Evolutionary conservation across 1,284 basidiomycete genomes (phyloP).

Genomic region (Agaricales sp.): DNA sequence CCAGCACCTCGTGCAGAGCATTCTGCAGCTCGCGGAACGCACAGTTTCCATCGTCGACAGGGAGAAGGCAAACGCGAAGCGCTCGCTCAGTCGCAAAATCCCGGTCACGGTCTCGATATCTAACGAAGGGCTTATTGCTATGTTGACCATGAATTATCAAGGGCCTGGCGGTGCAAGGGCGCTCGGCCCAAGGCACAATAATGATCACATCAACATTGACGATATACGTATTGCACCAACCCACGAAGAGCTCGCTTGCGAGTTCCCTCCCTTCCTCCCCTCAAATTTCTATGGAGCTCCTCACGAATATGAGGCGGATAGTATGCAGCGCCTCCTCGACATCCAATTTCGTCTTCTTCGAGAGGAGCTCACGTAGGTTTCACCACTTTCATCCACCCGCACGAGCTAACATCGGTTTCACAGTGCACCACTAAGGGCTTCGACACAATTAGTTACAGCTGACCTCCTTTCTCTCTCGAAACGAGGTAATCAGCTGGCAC

Average conservation of each 20-base stretch:
- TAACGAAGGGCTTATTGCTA: constrained; percentile 24
- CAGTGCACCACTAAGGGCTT: constrained; percentile 41
- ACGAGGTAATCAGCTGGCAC: constrained; percentile 11
- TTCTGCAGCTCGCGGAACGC: constrained; percentile 8
- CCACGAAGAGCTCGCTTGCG: constrained; percentile 42
- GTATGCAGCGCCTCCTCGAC: constrained; percentile 55
- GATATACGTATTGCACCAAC: constrained; percentile 57
- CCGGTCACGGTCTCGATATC: constrained; percentile 9
- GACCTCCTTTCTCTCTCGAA: constrained; percentile 23
- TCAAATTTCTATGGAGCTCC: constrained; percentile 46
- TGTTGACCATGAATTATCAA: constrained; percentile 33
- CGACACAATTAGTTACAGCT: constrained; percentile 32
- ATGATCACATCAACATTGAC: constrained; percentile 46
- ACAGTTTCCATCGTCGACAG: constrained; percentile 17
- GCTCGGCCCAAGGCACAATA: constrained; percentile 53
- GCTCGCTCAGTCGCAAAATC: background rate
- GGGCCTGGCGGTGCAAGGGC: constrained; percentile 41
- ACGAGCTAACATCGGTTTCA: background rate
- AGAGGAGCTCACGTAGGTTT: constrained; percentile 52
- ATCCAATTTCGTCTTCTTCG: constrained; percentile 62
- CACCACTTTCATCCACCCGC: background rate
- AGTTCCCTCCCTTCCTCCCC: constrained; percentile 41
- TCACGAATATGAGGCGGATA: constrained; percentile 42
- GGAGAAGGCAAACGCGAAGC: constrained; percentile 10
- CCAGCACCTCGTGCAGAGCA: constrained; percentile 26